A percentile compares a stretch with the other conserved stretches of the same genome.
Evolutionary conservation across 1,284 basidiomycete genomes (phyloP).

Genomic region (Pisolithus thermaeus): DNA sequence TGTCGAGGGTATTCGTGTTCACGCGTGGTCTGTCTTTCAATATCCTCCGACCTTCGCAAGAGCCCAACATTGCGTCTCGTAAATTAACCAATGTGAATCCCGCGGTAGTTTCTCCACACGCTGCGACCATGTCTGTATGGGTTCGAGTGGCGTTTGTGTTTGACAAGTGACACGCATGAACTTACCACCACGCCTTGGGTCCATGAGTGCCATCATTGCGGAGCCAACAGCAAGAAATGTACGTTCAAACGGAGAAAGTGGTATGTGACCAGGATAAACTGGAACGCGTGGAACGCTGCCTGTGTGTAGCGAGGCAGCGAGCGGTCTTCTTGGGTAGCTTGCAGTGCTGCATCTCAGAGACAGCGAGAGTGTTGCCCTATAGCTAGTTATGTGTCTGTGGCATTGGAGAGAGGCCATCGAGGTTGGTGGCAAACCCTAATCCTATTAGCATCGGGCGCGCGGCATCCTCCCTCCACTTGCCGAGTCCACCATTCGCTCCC

Average conservation of each 20-base stretch:
- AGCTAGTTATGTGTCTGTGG: neutral
- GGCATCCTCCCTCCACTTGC: too few species aligned
- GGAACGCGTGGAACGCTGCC: conserved; percentile 20
- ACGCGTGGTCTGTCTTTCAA: conserved; percentile 82
- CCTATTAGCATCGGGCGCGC: too few species aligned
- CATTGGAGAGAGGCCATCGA: neutral
- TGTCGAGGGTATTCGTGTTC: conserved; percentile 72
- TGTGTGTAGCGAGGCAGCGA: neutral
- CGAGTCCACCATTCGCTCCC: too few species aligned
- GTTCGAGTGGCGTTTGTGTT: neutral
- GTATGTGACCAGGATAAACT: conserved; percentile 75
- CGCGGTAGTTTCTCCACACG: conserved; percentile 86
- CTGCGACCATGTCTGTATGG: conserved; percentile 83
- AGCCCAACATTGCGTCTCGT: conserved; percentile 75
- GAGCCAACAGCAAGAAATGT: conserved; percentile 84
- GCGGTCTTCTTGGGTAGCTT: neutral
- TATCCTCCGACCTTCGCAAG: conserved; percentile 77
- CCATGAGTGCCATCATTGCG: conserved; percentile 75
- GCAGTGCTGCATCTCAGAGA: neutral
- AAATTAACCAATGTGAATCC: conserved; percentile 76
- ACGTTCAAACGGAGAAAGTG: conserved; percentile 76
- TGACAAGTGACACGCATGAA: conserved; percentile 6
- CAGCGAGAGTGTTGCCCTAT: neutral
- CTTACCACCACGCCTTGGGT: conserved; percentile 84
- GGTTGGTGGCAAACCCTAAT: too few species aligned